Evolutionary conservation across 2,329 filamentous ascomycete species (phyloP).

Genomic region (Metarhizium robertsii): DNA sequence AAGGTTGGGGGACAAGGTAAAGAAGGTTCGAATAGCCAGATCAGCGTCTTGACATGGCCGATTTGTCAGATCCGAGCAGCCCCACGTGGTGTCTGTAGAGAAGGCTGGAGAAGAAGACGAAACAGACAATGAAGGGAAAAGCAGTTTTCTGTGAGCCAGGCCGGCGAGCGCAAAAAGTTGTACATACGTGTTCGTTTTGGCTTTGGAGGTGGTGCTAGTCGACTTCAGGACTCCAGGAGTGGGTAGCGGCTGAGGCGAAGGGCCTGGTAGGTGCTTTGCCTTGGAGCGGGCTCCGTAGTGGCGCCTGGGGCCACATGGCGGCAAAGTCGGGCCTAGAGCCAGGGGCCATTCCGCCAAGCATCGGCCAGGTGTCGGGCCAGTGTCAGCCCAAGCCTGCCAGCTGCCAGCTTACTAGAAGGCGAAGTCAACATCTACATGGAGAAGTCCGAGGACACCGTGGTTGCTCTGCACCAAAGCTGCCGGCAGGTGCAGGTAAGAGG

Average conservation of each 20-base stretch:
- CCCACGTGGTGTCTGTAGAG: slow-evolving; percentile 21
- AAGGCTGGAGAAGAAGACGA: slow-evolving; percentile 8
- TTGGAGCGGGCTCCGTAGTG: neutral
- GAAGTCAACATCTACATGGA: no score
- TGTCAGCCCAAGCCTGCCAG: neutral
- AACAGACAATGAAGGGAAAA: neutral
- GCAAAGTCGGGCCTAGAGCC: neutral
- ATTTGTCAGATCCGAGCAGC: slow-evolving; percentile 17
- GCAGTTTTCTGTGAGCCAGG: neutral
- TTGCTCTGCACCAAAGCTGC: no score
- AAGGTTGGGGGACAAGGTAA: neutral
- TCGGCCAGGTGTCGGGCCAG: neutral
- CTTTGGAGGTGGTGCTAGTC: slow-evolving; percentile 5
- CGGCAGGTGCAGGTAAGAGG: no score
- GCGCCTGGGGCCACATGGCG: neutral
- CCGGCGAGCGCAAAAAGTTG: slow-evolving; percentile 10
- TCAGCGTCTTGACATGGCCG: slow-evolving; percentile 17
- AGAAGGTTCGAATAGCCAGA: slow-evolving; percentile 1
- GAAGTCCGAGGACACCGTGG: no score
- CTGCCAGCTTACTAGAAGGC: neutral
- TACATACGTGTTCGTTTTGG: slow-evolving; percentile 20
- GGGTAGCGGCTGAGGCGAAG: neutral
- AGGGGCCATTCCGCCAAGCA: neutral
- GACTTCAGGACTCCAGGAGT: neutral
- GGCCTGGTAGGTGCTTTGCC: neutral